These are phyloP conservation scores for Hymenoscyphus infarciens DNA, from an alignment of 2,329 filamentous ascomycete species.

Conservation along the genomic window DNA sequence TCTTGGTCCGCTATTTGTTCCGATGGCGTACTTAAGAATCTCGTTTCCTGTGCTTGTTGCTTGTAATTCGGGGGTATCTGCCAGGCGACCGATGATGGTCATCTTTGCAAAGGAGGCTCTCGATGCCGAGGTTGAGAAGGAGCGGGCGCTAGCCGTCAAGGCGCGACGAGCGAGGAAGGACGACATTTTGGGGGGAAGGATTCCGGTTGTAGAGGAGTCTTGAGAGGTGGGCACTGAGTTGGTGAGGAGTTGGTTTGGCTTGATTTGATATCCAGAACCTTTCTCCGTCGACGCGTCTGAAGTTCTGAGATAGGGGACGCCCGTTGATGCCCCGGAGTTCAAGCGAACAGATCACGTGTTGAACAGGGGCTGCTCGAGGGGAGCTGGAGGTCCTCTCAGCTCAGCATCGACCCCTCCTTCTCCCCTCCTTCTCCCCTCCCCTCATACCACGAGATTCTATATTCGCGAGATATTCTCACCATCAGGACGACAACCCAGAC, in stretches of 20 bases:
- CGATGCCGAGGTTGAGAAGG: constrained; percentile 68
- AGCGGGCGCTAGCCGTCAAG: constrained; percentile 49
- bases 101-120: constrained; percentile 69
- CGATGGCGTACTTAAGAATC: constrained; percentile 73
- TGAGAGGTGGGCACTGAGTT: neutral
- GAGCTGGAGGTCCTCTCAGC: too few relatives aligned
- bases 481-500: too few relatives aligned
- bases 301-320: neutral
- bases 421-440: too few relatives aligned
- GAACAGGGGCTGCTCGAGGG: too few relatives aligned
- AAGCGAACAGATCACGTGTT: too few relatives aligned
- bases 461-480: too few relatives aligned
- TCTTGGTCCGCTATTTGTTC: constrained; percentile 59
- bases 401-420: too few relatives aligned
- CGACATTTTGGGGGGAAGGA: constrained; percentile 25
- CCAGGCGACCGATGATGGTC: constrained; percentile 82
- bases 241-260: neutral
- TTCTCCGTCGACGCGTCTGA: neutral
- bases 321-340: neutral
- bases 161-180: constrained; percentile 37
- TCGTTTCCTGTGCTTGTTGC: constrained; percentile 68
- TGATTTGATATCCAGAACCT: neutral
- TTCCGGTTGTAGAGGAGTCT: neutral
- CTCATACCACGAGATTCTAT: too few relatives aligned
- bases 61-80: constrained; percentile 70